These are phyloP conservation scores for Raphanus hybrid DNA, from an alignment of 441 rosid genomes.

Conservation along the genomic window DNA sequence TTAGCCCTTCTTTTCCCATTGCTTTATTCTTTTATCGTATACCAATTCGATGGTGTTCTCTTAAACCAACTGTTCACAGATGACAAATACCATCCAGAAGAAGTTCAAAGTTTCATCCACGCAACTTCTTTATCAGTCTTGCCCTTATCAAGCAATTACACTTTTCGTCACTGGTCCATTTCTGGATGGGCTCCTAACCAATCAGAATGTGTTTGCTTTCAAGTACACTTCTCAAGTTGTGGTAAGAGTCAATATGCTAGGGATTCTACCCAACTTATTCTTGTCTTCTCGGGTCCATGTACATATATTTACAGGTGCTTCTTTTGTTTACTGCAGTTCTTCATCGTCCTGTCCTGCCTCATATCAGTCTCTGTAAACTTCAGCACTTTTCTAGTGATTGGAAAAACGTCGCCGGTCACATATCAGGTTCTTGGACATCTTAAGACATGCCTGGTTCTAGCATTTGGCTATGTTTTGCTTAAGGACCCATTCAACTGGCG, in stretches of 20 bases:
- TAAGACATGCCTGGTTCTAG: conserved; percentile 96
- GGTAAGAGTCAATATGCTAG: conserved; percentile 56
- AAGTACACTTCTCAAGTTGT: conserved; percentile 92
- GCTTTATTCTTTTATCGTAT: not conserved
- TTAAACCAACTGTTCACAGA: conserved; percentile 67
- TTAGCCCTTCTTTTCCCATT: conserved; percentile 20
- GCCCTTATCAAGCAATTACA: conserved; percentile 97
- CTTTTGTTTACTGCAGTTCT: conserved; percentile 72
- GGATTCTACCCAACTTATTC: not conserved
- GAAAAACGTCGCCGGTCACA: conserved; percentile 98
- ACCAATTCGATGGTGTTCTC: conserved; percentile 40
- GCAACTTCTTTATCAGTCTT: conserved; percentile 96
- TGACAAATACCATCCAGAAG: conserved; percentile 99
- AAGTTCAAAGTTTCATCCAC: conserved; percentile 98
- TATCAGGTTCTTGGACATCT: conserved; percentile 98
- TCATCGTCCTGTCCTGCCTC: conserved; percentile 94
- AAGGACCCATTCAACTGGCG: conserved; percentile 96
- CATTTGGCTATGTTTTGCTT: conserved; percentile 90
- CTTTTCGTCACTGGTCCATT: conserved; percentile 90
- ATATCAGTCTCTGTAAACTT: conserved; percentile 99
- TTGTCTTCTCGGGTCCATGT: conserved; percentile 22
- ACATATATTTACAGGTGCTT: conserved; percentile 26
- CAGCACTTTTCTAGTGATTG: conserved; percentile 96
- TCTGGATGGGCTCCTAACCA: conserved; percentile 90
- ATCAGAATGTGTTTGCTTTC: conserved; percentile 91